phyloP scores from a whole-genome alignment of 2,329 filamentous ascomycete genomes.

The Cordyceps cateniannulata region DNA sequence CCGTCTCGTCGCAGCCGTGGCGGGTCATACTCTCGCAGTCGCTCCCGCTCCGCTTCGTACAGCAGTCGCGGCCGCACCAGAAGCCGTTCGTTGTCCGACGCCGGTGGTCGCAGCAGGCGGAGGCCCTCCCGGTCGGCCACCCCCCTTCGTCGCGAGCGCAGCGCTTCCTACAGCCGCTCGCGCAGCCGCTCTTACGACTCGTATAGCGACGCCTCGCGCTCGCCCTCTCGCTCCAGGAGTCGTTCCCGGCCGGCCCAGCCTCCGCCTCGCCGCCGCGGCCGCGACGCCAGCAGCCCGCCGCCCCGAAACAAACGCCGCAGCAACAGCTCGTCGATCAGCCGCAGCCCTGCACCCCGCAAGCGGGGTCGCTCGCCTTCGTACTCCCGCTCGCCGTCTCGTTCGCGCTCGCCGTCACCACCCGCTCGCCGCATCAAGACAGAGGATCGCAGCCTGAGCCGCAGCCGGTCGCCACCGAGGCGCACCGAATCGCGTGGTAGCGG shows the following conservation, averaged over 20 bases:
- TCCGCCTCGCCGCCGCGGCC: background rate
- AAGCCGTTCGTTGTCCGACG: background rate
- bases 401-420: background rate
- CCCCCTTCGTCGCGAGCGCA: background rate
- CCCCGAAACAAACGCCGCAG: slow-evolving; percentile 1
- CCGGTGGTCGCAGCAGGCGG: background rate
- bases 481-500: background rate
- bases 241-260: background rate
- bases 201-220: slow-evolving; percentile 9
- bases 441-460: slow-evolving; percentile 5
- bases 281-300: background rate
- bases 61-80: slow-evolving; percentile 31
- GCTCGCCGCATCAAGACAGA: background rate
- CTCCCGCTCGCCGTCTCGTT: slow-evolving; percentile 4
- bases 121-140: background rate
- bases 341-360: background rate
- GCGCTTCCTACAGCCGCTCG: slow-evolving; percentile 1
- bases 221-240: background rate
- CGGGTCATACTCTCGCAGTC: slow-evolving; percentile 24
- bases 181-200: slow-evolving; percentile 11
- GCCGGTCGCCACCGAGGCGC: background rate
- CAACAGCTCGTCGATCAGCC: slow-evolving; percentile 6
- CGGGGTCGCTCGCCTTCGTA: background rate
- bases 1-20: slow-evolving; percentile 20
- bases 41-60: slow-evolving; percentile 30